Conservation (phyloP, 2,329 filamentous ascomycete genomes). For the Pseudopithomyces chartarum region DNA sequence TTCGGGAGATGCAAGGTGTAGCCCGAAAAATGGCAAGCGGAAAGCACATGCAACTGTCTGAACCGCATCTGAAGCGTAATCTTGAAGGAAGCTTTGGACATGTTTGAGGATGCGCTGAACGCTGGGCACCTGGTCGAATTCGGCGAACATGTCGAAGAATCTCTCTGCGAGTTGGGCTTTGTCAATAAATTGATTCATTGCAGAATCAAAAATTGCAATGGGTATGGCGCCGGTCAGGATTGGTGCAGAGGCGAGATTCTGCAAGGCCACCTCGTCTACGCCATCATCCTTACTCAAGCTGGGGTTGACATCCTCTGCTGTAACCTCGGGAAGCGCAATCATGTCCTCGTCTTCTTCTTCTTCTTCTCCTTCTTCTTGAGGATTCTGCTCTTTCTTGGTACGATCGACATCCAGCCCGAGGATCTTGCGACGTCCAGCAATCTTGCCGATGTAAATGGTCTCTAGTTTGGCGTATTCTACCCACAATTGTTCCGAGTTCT, state of each 20-base stretch:
- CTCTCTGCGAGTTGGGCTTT: slow-evolving; percentile 68
- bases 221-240: slow-evolving; percentile 93
- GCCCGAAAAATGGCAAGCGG: slow-evolving; percentile 69
- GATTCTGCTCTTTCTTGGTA: slow-evolving; percentile 48
- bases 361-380: slow-evolving; percentile 56
- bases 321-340: slow-evolving; percentile 63
- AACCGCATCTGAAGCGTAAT: slow-evolving; percentile 58
- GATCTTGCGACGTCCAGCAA: slow-evolving; percentile 73
- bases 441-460: slow-evolving; percentile 86
- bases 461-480: slow-evolving; percentile 88
- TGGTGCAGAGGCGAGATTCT: slow-evolving; percentile 72
- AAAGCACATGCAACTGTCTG: slow-evolving; percentile 73
- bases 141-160: slow-evolving; percentile 80
- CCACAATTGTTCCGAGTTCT: slow-evolving; percentile 75
- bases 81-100: slow-evolving; percentile 68
- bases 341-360: slow-evolving; percentile 58
- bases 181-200: slow-evolving; percentile 77
- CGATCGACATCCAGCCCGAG: slow-evolving; percentile 62
- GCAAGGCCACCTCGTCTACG: slow-evolving; percentile 60
- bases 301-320: slow-evolving; percentile 66
- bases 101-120: slow-evolving; percentile 72
- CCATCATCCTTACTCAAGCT: slow-evolving; percentile 56
- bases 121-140: slow-evolving; percentile 70
- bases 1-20: slow-evolving; percentile 66
- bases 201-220: slow-evolving; percentile 86